Base-by-base conservation (phyloP, 2,329 filamentous ascomycete species). In the Samsoniella hepiali region DNA sequence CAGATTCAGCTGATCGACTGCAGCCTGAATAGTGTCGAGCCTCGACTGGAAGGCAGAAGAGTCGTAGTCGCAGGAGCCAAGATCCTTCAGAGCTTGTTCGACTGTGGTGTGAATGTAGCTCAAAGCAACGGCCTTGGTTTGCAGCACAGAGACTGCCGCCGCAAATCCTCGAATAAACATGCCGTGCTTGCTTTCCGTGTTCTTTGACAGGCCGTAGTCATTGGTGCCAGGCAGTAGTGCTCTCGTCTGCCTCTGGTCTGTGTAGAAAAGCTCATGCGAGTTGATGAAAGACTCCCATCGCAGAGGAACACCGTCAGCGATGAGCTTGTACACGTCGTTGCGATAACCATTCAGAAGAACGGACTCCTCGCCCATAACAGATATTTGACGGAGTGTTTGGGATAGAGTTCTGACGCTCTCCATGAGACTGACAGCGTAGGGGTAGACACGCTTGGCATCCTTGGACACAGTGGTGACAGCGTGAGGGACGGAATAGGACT, bases 221-320 rank as follows among this genome's bases (percentile, higher is more conserved):
- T 72, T 71, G 22, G 72, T 75, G 5, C 73, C 71, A 3, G 76
- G 72, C 8, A 78, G 68, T 9, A 79, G 64, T 71, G 69, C 85
- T 77, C 65, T 84, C 69, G 66, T 84, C 58, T 78, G 75, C 63
- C 76, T 71, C 59, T 76, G 74, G 57, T 78, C 76, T 76, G 71
- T 90, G 84, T 72, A 89, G 78, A 72, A 93, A 38, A 97, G 83
- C 74, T 99, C 95, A 74, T 97, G 97, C 1, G 93, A 93, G 74
- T 97, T 94, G 60, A 99, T 91, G 70, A 99, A 98, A 0, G 95
- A 97, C 72, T 99, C 95, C 95, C 95, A 99, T 70, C 93, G 88
- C 34, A 99, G 79, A 1, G 92, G 92, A 36, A 98, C 85, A 64
- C 96, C 95, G 76, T 96, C 97, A 27, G 84, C 83, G 65, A 99